Evolutionary conservation across 1,139 yeast species (phyloP), one percentile per base, ranked within the genome.

Genomic region (Candida sanyaensis): DNA sequence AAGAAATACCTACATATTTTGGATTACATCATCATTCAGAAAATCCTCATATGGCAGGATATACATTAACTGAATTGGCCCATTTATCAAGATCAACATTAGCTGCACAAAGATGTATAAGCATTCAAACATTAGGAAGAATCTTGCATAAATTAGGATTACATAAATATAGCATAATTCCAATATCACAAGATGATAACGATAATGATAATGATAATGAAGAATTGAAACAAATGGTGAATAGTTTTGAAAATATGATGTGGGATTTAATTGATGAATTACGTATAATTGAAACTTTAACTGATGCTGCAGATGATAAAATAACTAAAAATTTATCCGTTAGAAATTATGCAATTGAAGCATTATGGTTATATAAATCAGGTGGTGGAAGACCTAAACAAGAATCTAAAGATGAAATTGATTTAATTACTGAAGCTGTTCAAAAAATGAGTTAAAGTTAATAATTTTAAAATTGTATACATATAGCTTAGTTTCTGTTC

Each of bases 21-120:
- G 99, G 97, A 0, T 76, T 93, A 24, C 97, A 91, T 59, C 98
- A 93, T 63, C 99, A 93, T 64, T 80, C 97, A 0, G 90, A 87
- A 24, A 83, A 86, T 47, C 97, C 98, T 0, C 84, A 86, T 41
- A 75, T 92, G 48, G 96, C 99, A 0, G 99, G 99, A 0, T 93
- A 93, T 64, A 91, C 98, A 0, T 65, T 93, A 24, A 74, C 81
- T 1, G 99, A 93, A 62, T 73, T 93, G 45, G 87, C 88, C 0
- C 96, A 87, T 58, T 76, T 90, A 46, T 73, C 92, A 2, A 74
- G 97, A 54, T 89, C 97, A 1, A 81, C 87, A 0, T 81, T 87
- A 47, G 83, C 96, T 1, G 84, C 96, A 0, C 99, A 93, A 65
- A 74, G 98, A 46, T 82, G 95, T 52, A 78, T 93, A 23, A 91